Conservation (phyloP, 495 filamentous ascomycete species). For the Penicillium angulare region DNA sequence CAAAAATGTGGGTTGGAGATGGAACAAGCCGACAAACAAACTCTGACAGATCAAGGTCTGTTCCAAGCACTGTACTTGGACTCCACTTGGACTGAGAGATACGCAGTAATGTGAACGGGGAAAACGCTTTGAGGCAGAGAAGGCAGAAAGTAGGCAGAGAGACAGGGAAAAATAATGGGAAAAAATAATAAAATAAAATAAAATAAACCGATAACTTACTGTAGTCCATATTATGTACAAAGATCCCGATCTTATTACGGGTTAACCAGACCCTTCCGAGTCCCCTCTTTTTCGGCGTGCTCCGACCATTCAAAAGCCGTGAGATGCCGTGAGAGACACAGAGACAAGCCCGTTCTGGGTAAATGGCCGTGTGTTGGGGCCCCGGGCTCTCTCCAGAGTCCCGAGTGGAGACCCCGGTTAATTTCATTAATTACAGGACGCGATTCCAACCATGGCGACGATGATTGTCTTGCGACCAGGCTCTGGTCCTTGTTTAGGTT, state of each 20-base stretch:
- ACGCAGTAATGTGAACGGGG: background rate
- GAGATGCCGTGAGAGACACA: constrained; percentile 9
- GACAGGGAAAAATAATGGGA: background rate
- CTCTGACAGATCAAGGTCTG: background rate
- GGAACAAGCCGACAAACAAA: background rate
- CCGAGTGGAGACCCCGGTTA: constrained; percentile 4
- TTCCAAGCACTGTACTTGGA: background rate
- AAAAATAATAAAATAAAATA: no score
- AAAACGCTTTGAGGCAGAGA: background rate
- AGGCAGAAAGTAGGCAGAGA: background rate
- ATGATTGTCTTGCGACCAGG: no score
- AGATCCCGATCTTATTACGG: no score
- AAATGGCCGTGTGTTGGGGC: constrained; percentile 21
- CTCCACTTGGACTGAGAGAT: background rate
- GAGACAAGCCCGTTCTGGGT: constrained; percentile 14
- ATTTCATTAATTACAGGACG: constrained; percentile 1
- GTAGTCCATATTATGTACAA: no score
- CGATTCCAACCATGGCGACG: background rate
- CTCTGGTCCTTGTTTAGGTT: background rate
- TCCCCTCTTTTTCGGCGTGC: constrained; percentile 17
- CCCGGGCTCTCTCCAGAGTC: constrained; percentile 17
- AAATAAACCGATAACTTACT: background rate
- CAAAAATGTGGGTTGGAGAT: background rate
- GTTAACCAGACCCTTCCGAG: constrained; percentile 6
- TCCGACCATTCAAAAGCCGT: constrained; percentile 13